Evolutionary conservation across 768 basidiomycete species (phyloP), one percentile per base, ranked within the genome.

Genomic region (Coprinopsis sp.): DNA sequence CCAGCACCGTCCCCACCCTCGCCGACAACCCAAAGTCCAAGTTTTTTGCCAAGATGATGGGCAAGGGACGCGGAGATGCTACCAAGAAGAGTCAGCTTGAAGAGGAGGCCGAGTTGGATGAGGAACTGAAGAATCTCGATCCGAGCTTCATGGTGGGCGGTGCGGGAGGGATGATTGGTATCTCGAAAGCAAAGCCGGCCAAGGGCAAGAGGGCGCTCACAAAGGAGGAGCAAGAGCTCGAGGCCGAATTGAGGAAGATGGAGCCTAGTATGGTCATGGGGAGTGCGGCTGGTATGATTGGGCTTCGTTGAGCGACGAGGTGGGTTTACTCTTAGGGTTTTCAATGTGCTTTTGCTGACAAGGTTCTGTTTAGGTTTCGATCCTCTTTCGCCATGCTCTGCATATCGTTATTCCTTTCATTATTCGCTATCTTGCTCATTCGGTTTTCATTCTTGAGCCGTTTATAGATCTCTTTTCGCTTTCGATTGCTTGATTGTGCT

Each of bases 261-360:
- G 40, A 42, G 11, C 8, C 40, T 8, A 5, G 27, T 12, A 5
- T 42, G 14, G 13, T 27, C 12, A 18, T 42, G n/a, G 40, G 40
- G 18, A 28, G 40, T 28, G 40, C 28, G 4, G 40, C 27, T 30
- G 40, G 40, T n/a, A 42, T 42, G 40, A 42, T 42, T n/a, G 40
- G n/a, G n/a, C n/a, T n/a, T n/a, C n/a, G n/a, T n/a, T n/a, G n/a
- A n/a, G n/a, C n/a, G n/a, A n/a, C n/a, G n/a, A n/a, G n/a, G n/a
- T n/a, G n/a, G n/a, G n/a, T n/a, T n/a, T n/a, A n/a, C n/a, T n/a
- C n/a, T n/a, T n/a, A n/a, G n/a, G n/a, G n/a, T n/a, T n/a, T n/a
- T n/a, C n/a, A n/a, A n/a, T n/a, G n/a, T n/a, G n/a, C n/a, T n/a
- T n/a, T n/a, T n/a, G n/a, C n/a, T n/a, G n/a, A n/a, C n/a, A n/a